Evolutionary conservation across 495 filamentous ascomycete species (phyloP), one percentile per base, ranked within the genome.

Genomic region (Bacidia gigantensis): DNA sequence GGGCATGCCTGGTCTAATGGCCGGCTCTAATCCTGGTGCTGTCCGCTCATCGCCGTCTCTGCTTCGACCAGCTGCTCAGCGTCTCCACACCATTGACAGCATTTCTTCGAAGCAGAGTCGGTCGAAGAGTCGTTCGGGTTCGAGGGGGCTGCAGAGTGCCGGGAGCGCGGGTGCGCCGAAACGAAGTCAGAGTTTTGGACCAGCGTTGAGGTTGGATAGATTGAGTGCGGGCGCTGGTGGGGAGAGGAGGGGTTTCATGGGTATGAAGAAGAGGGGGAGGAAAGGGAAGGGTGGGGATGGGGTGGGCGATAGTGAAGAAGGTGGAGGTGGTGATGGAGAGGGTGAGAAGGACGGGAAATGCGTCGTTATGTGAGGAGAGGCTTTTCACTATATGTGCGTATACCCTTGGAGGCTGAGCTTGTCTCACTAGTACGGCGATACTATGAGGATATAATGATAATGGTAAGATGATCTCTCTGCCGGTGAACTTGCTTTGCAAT

Each of bases 361-460:
- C 56, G 54, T 66, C 14, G 64, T 79, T 38, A 80, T 80, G 77
- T 80, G 61, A 71, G n/a, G n/a, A n/a, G n/a, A n/a, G n/a, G n/a
- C n/a, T n/a, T n/a, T n/a, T n/a, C n/a, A n/a, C n/a, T n/a, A n/a
- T n/a, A n/a, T n/a, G n/a, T n/a, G n/a, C n/a, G n/a, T n/a, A n/a
- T n/a, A n/a, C n/a, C n/a, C n/a, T n/a, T n/a, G n/a, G n/a, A n/a
- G n/a, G n/a, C n/a, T n/a, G n/a, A n/a, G n/a, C n/a, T n/a, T n/a
- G n/a, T n/a, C n/a, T n/a, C n/a, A n/a, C n/a, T n/a, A n/a, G n/a
- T n/a, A n/a, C n/a, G n/a, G n/a, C n/a, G n/a, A n/a, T n/a, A n/a
- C n/a, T n/a, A n/a, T n/a, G n/a, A n/a, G n/a, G n/a, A n/a, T n/a
- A n/a, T n/a, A n/a, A n/a, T n/a, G n/a, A n/a, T n/a, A n/a, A n/a